Evolutionary conservation across 495 filamentous ascomycete species (phyloP), one percentile per base, ranked within the genome.

Genomic region (Podospora fimiseda): DNA sequence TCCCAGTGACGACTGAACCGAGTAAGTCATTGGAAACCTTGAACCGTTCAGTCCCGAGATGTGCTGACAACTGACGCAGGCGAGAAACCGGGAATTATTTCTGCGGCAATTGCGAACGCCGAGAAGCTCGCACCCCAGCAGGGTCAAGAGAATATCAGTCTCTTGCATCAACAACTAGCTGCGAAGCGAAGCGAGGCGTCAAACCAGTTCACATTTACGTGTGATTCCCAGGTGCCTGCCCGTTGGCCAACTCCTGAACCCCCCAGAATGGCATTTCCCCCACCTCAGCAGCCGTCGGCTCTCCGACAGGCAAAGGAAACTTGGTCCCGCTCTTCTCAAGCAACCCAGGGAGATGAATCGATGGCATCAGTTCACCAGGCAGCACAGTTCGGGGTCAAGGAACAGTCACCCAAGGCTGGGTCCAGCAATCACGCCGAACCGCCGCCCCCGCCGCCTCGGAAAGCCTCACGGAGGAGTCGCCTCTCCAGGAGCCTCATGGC

Each of bases 201-300:
- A 50, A 83, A 85, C 0, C 88, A 94, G 57, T 96, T 96, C 60
- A 95, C 90, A 14, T 96, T 96, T 66, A 93, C 86, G 2, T 92
- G 88, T 67, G 86, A 89, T 52, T 73, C 78, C 0, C 75, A 76
- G 49, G 74, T 77, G 9, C 72, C 75, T 6, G 71, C 70, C 3
- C 61, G 65, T n/a, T 40, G 70, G 16, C 60, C 71, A 21, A 79
- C 76, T 76, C 73, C 77, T 30, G 75, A 69, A 43, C 45, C 53
- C 21, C 45, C 53, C 21, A 56, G 50, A 53, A 8, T 56, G 19
- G 19, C 47, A 14, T 41, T 49, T 33, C 50, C 40, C 11, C 44
- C 44, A 15, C 15, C 48, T 2, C 49, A 52, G 16, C 56, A 58
- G 24, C 18, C 43, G 22, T 11, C 49, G 20, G 14, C 48, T 14